A percentile compares a stretch with the other conserved stretches of the same genome.
Conservation (phyloP, 805 yeast species). For the Cyberlindnera sargentensis region DNA sequence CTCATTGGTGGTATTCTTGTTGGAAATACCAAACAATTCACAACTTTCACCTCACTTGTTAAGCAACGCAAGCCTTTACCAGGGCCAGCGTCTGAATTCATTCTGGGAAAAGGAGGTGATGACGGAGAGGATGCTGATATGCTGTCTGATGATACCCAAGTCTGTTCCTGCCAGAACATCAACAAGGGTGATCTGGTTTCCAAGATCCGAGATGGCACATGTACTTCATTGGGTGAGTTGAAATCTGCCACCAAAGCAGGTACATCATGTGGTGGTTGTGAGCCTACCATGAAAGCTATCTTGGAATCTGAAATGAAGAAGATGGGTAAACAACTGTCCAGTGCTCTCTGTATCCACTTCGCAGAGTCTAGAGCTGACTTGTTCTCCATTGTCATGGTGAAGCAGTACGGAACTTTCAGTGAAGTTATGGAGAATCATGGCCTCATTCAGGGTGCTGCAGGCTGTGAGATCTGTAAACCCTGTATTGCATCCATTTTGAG, state of each 20-base stretch:
- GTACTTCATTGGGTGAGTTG: conserved; percentile 26
- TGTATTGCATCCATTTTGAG: conserved; percentile 31
- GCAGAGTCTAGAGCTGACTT: conserved; percentile 29
- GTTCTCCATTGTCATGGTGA: conserved; percentile 30
- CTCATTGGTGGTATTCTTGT: conserved; percentile 32
- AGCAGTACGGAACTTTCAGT: conserved; percentile 22
- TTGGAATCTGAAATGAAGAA: conserved; percentile 30
- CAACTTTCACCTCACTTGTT: conserved; percentile 26
- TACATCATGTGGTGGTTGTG: conserved; percentile 35
- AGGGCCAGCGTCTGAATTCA: conserved; percentile 26
- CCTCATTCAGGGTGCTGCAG: conserved; percentile 22
- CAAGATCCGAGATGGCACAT: conserved; percentile 24
- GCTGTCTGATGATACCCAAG: conserved; percentile 29
- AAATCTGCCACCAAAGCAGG: conserved; percentile 32
- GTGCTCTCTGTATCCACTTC: conserved; percentile 29
- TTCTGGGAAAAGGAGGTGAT: conserved; percentile 22
- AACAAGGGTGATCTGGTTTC: conserved; percentile 27
- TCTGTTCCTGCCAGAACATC: conserved; percentile 31
- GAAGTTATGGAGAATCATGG: conserved; percentile 27
- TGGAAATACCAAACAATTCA: conserved; percentile 27
- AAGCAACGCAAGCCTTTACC: conserved; percentile 26
- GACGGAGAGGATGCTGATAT: conserved; percentile 24
- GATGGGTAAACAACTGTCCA: conserved; percentile 27
- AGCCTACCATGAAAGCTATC: conserved; percentile 29
- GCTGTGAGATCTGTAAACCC: conserved; percentile 34